Conservation (phyloP, 805 yeast species). For the Lipomyces chichibuensis region DNA sequence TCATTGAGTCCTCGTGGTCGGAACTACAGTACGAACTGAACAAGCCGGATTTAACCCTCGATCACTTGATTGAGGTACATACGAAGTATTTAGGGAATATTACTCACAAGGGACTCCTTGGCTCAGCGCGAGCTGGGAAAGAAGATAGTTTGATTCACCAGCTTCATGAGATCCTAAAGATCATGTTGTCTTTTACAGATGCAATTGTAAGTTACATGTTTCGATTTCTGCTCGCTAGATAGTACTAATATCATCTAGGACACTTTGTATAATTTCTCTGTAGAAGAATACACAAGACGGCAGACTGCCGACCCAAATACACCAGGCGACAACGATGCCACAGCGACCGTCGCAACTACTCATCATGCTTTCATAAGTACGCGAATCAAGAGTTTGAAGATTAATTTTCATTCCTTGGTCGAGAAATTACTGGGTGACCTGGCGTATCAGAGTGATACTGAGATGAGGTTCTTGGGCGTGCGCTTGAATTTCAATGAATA, state of each 20-base stretch:
- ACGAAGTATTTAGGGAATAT: slow-evolving; percentile 41
- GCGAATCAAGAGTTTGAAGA: slow-evolving; percentile 31
- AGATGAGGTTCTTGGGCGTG: slow-evolving; percentile 44
- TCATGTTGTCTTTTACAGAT: slow-evolving; percentile 39
- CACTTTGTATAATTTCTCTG: slow-evolving; percentile 37
- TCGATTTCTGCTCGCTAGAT: not conserved
- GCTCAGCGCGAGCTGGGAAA: slow-evolving; percentile 36
- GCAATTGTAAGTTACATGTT: slow-evolving; percentile 12
- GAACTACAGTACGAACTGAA: slow-evolving; percentile 38
- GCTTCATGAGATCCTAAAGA: slow-evolving; percentile 43
- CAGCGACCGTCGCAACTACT: slow-evolving; percentile 3
- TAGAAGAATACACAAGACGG: slow-evolving; percentile 35
- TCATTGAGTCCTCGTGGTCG: slow-evolving; percentile 47
- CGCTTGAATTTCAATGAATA: slow-evolving; percentile 46
- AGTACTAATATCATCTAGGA: slow-evolving; percentile 6
- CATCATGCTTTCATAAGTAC: slow-evolving; percentile 30
- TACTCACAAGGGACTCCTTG: slow-evolving; percentile 43
- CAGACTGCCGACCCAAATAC: slow-evolving; percentile 6
- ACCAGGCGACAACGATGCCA: not conserved
- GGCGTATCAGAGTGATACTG: slow-evolving; percentile 40
- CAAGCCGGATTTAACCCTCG: slow-evolving; percentile 42
- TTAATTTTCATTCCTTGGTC: slow-evolving; percentile 37
- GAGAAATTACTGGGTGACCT: slow-evolving; percentile 40
- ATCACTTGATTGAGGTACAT: slow-evolving; percentile 45
- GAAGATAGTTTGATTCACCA: slow-evolving; percentile 37